Percentiles rank a stretch among this genome's conserved stretches.
Evolutionary conservation across 2,329 filamentous ascomycete species (phyloP).

Genomic region (Septoria linicola): DNA sequence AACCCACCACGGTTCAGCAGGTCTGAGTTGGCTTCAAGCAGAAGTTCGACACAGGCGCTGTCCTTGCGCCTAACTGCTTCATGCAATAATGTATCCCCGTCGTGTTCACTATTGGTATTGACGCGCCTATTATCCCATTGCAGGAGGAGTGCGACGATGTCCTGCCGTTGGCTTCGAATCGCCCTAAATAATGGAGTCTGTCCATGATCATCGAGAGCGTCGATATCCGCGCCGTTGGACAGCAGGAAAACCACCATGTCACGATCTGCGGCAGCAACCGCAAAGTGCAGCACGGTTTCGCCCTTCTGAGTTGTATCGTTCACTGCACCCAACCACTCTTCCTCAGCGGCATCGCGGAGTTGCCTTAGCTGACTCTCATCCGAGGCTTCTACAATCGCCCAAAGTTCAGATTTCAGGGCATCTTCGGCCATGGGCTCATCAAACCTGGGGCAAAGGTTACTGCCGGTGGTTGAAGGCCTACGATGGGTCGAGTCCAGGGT

Average conservation of each 20-base stretch:
- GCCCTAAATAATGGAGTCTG: background rate
- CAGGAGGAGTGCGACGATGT: background rate
- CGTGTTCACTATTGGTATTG: background rate
- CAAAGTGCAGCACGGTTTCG: background rate
- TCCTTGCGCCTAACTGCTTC: background rate
- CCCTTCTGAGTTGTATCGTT: background rate
- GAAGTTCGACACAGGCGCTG: background rate
- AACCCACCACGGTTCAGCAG: background rate
- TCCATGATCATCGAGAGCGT: background rate
- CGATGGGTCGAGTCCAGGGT: background rate
- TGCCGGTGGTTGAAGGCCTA: background rate
- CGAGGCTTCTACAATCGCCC: background rate
- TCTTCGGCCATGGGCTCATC: too few relatives aligned
- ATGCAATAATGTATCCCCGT: background rate
- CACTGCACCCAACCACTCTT: background rate
- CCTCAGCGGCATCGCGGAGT: background rate
- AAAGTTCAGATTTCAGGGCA: too few relatives aligned
- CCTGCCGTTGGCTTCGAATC: background rate
- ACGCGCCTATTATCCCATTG: background rate
- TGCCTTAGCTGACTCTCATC: background rate
- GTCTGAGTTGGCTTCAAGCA: background rate
- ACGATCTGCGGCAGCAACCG: background rate
- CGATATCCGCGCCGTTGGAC: background rate
- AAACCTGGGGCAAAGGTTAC: background rate
- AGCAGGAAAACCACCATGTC: background rate